Base-by-base conservation (phyloP, 345 rosid genomes). In the Brassica nigra region DNA sequence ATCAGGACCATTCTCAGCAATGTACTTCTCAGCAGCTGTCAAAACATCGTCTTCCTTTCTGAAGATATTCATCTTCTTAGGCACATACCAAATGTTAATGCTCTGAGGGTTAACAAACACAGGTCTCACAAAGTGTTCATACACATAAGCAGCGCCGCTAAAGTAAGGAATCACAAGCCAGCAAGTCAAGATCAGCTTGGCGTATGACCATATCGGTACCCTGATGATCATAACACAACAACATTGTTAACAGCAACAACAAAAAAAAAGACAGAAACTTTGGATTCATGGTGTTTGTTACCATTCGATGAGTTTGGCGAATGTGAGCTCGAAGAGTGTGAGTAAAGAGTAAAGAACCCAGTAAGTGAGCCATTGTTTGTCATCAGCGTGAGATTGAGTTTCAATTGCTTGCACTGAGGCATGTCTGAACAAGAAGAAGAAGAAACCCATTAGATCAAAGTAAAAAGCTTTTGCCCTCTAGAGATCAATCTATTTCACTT, bases 101-200 rank as follows among this genome's bases (percentile, higher is more conserved):
- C 89, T 88, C 71, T 83, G 89, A 12, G 90, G 97, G 73, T 93
- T 95, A 73, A 89, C 28, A 62, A 88, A 88, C 83, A 93, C 54
- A 57, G 95, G 93, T 78, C 99, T 92, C 82, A 93, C 83, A 71
- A 87, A 86, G 80, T 91, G 96, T 70, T 93, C 93, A 70, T 95
- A 95, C 18, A 93, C 97, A 75, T 90, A 90, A 33, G 99, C 90
- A 81, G 99, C 98, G 15, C 99, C 98, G 10, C 90, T 93, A 86
- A 95, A 95, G 86, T 93, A 88, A 0, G 99, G 98, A 31, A 95
- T 89, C 49, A 90, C 99, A 73, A 95, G 85, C 99, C 99, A 95
- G 83, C 98, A 91, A 64, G 97, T 93, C 81, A 91, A 66, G 61
- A 91, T 80, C 78, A 95, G 94, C 91, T 91, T 95, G 2, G 83